These are phyloP conservation scores for Amanita molliuscula DNA, from an alignment of 768 basidiomycete genomes.

Conservation along the genomic window DNA sequence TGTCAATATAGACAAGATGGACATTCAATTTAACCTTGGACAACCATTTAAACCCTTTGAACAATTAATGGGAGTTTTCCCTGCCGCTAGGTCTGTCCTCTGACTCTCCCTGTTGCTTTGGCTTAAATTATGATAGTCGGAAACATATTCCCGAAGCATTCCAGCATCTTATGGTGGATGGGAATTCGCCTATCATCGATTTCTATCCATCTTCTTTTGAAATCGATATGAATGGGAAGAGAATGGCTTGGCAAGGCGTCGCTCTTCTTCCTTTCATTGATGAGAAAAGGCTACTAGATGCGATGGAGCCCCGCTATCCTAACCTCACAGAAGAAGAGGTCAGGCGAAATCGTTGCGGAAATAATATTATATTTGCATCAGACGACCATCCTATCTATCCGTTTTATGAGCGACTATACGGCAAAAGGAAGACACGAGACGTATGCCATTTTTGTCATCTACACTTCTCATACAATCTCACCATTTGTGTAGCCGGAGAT, in stretches of 20 bases:
- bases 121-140: constrained; percentile 38
- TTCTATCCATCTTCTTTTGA: constrained; percentile 91
- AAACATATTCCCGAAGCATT: constrained; percentile 81
- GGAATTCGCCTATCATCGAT: constrained; percentile 87
- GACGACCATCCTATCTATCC: constrained; percentile 83
- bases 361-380: constrained; percentile 71
- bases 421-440: constrained; percentile 73
- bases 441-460: constrained; percentile 30
- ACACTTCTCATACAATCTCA: constrained; percentile 8
- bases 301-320: constrained; percentile 62
- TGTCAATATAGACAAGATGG: constrained; percentile 62
- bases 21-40: constrained; percentile 71
- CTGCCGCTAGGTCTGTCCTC: constrained; percentile 68
- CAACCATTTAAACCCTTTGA: constrained; percentile 95
- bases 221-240: constrained; percentile 99
- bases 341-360: constrained; percentile 79
- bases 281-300: constrained; percentile 67
- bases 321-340: constrained; percentile 74
- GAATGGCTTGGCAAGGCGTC: constrained; percentile 99
- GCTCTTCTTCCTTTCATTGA: constrained; percentile 96
- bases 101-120: neutral
- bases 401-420: constrained; percentile 81
- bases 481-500: constrained; percentile 49
- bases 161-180: constrained; percentile 79
- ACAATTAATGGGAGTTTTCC: constrained; percentile 97